Evolutionary conservation across 169 alveolate species (phyloP), one percentile per base, ranked within the genome.

Genomic region (Cryptosporidium canis): DNA sequence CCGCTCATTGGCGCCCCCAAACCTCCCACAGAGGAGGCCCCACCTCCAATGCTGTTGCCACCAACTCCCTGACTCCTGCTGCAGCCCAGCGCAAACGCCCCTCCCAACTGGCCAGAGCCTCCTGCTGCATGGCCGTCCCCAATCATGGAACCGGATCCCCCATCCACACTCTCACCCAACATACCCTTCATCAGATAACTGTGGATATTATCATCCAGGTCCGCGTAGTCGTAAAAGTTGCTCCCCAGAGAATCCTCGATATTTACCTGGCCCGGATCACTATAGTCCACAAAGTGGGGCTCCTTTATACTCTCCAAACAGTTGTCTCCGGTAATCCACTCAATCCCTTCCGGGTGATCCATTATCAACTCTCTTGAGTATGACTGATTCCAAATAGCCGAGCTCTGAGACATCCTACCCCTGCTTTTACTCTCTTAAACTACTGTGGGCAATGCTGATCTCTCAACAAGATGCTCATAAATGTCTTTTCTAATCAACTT

Each of bases 181-280:
- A 77, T 21, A 12, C 87, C 87, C 31, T 77, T 77, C 18, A 77
- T 41, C 48, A 77, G 14, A 48, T 77, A 77, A 61, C 12, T 56
- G 29, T 77, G 87, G 33, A 77, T 53, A 21, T 33, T 61, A 14
- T 77, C 87, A 58, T 77, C 87, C 35, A 77, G 64, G 5, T 61
- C 87, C 1, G 87, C 31, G 44, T 77, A 77, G 47, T 77, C 87
- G 39, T 77, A 77, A 39, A 77, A 77, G 24, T 44, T 61, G 27
- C 61, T 77, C 8, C 55, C 44, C 4, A 77, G n/a, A 8, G 87
- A 41, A 37, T 70, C 67, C 21, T 61, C 87, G 5, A 55, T 56
- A 3, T 35, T 41, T 5, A 14, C 68, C n/a, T 12, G 21, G n/a
- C 29, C 44, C 11, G 71, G 37, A n/a, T 39, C 35, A 12, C 33